Conservation (phyloP, 148 eudicot species). For the Nepenthes mirabilis region DNA sequence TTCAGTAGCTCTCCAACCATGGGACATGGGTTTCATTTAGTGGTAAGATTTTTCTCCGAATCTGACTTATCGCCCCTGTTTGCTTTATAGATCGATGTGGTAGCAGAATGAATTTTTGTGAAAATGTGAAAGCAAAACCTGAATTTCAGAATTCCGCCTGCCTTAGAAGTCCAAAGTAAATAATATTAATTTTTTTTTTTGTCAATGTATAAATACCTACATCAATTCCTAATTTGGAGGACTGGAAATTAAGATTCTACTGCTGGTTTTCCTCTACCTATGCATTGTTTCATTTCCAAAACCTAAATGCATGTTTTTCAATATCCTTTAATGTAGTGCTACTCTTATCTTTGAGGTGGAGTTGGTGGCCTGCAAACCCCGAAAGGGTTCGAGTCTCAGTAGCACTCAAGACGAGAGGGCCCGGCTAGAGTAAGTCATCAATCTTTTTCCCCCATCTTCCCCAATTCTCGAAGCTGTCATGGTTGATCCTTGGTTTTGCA, state of each 20-base stretch:
- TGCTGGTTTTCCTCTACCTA: too few relatives aligned
- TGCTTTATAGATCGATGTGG: too few relatives aligned
- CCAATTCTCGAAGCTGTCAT: background rate
- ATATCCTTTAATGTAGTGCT: conserved; percentile 38
- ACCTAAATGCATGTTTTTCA: background rate
- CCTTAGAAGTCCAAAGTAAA: too few relatives aligned
- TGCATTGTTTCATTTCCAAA: background rate
- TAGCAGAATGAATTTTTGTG: too few relatives aligned
- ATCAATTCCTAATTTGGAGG: too few relatives aligned
- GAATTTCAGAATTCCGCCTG: too few relatives aligned
- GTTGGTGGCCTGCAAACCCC: conserved; percentile 78
- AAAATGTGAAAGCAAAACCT: too few relatives aligned
- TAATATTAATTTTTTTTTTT: too few relatives aligned
- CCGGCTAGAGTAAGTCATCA: conserved; percentile 71
- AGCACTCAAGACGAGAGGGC: conserved; percentile 83
- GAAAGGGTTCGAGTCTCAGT: conserved; percentile 70
- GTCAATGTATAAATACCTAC: too few relatives aligned
- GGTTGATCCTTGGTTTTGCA: background rate
- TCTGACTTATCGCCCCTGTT: too few relatives aligned
- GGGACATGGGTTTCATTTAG: background rate
- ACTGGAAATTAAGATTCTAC: too few relatives aligned
- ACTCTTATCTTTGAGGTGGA: conserved; percentile 87
- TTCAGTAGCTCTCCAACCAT: background rate
- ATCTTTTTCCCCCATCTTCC: background rate
- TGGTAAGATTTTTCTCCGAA: too few relatives aligned